These are phyloP conservation scores for Aspergillus sp. DNA, from an alignment of 2,329 filamentous ascomycete genomes.

Conservation along the genomic window DNA sequence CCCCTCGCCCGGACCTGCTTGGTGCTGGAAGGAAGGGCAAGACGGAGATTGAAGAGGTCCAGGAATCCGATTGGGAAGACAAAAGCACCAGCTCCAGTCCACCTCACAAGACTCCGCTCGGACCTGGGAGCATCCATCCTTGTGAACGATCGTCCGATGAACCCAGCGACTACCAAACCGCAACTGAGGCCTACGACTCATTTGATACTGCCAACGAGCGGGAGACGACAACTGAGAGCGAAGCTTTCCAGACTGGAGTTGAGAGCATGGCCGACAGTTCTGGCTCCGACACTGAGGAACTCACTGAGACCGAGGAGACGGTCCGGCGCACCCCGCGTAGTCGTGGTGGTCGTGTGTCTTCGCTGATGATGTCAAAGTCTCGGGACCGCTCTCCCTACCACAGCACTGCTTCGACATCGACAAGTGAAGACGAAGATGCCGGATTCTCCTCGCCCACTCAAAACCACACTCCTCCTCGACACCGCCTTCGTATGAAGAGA, in stretches of 20 bases:
- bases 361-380: constrained; percentile 38
- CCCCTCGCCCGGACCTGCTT: constrained; percentile 62
- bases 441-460: constrained; percentile 61
- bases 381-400: constrained; percentile 63
- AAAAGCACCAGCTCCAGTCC: constrained; percentile 57
- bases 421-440: constrained; percentile 59
- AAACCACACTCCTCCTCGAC: constrained; percentile 56
- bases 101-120: constrained; percentile 38
- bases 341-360: constrained; percentile 29
- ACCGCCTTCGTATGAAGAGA: constrained; percentile 65
- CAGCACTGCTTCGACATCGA: constrained; percentile 84
- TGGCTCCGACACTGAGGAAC: constrained; percentile 60
- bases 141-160: constrained; percentile 35
- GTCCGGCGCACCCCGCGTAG: constrained; percentile 29
- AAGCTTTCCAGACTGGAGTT: constrained; percentile 89
- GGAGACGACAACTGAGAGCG: constrained; percentile 69
- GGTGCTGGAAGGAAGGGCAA: constrained; percentile 66
- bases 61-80: constrained; percentile 89
- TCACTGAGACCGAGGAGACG: constrained; percentile 74
- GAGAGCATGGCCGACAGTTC: constrained; percentile 60
- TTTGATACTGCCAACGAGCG: constrained; percentile 75
- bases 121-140: constrained; percentile 21
- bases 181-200: constrained; percentile 63
- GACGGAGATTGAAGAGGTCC: constrained; percentile 69
- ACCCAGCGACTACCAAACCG: constrained; percentile 69